A percentile compares a stretch with the other conserved stretches of the same genome.
phyloP scores from a whole-genome alignment of 1,139 yeast genomes.

The Sugiyamaella xylanicola region DNA sequence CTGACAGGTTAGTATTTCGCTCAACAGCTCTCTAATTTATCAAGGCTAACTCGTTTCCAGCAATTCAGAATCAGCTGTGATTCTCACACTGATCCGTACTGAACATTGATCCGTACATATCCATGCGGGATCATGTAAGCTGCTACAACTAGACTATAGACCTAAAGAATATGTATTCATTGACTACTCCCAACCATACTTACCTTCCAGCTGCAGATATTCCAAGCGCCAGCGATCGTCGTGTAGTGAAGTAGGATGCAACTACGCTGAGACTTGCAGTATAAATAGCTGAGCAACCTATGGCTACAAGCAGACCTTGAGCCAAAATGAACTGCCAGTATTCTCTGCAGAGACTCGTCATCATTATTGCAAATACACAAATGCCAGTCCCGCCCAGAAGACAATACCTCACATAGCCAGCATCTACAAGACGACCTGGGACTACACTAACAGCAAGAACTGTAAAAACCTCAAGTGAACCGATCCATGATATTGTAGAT shows the following conservation, averaged over 20 bases:
- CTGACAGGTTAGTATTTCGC: background rate
- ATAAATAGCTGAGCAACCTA: slow-evolving; percentile 46
- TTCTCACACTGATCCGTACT: too few species aligned
- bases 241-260: slow-evolving; percentile 55
- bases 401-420: slow-evolving; percentile 32
- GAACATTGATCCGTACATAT: too few species aligned
- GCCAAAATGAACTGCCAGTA: slow-evolving; percentile 60
- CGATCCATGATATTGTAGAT: slow-evolving; percentile 36
- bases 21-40: too few species aligned
- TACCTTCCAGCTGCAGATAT: slow-evolving; percentile 53
- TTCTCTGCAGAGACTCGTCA: slow-evolving; percentile 52
- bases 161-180: too few species aligned
- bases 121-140: too few species aligned
- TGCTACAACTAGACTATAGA: too few species aligned
- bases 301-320: slow-evolving; percentile 57
- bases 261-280: slow-evolving; percentile 44
- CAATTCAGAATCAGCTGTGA: too few species aligned
- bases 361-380: slow-evolving; percentile 50
- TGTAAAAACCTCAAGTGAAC: slow-evolving; percentile 33
- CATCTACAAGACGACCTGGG: slow-evolving; percentile 44
- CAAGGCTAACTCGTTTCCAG: too few species aligned
- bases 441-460: slow-evolving; percentile 59
- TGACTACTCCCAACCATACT: background rate
- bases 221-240: slow-evolving; percentile 58
- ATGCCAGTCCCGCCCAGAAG: slow-evolving; percentile 49